Conservation (phyloP, 805 yeast genomes). For the Cyberlindnera xishuangbannaensis region DNA sequence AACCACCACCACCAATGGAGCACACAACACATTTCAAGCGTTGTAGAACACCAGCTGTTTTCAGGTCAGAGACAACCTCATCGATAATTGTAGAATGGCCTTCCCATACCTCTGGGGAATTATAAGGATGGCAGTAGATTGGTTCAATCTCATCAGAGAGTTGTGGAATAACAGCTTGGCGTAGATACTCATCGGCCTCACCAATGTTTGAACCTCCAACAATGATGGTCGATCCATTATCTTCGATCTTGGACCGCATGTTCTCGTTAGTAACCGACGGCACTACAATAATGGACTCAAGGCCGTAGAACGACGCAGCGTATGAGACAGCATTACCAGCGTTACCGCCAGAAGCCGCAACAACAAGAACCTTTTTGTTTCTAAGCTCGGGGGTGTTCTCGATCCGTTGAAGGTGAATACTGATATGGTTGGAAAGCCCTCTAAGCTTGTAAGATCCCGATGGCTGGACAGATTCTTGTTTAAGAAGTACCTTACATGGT, state of each 20-base stretch:
- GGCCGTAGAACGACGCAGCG: slow-evolving; percentile 32
- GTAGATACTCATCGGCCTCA: slow-evolving; percentile 44
- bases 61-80: slow-evolving; percentile 32
- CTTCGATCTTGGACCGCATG: slow-evolving; percentile 40
- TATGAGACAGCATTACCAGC: slow-evolving; percentile 52
- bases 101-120: slow-evolving; percentile 46
- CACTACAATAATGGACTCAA: slow-evolving; percentile 51
- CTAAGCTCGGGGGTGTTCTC: slow-evolving; percentile 19
- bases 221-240: slow-evolving; percentile 46
- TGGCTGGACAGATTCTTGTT: slow-evolving; percentile 49
- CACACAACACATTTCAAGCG: slow-evolving; percentile 42
- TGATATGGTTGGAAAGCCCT: slow-evolving; percentile 46
- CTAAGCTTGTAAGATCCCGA: slow-evolving; percentile 53
- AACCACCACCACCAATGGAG: slow-evolving; percentile 55
- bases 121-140: slow-evolving; percentile 52
- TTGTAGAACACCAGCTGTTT: slow-evolving; percentile 18
- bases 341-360: slow-evolving; percentile 52
- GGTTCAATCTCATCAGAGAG: slow-evolving; percentile 26
- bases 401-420: slow-evolving; percentile 26
- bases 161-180: slow-evolving; percentile 25
- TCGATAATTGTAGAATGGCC: slow-evolving; percentile 46
- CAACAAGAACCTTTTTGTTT: slow-evolving; percentile 33
- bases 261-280: slow-evolving; percentile 43
- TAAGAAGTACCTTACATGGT: slow-evolving; percentile 37
- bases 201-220: slow-evolving; percentile 41